Conservation (phyloP, 2,329 filamentous ascomycete species). For the Aspergillus piperis region DNA sequence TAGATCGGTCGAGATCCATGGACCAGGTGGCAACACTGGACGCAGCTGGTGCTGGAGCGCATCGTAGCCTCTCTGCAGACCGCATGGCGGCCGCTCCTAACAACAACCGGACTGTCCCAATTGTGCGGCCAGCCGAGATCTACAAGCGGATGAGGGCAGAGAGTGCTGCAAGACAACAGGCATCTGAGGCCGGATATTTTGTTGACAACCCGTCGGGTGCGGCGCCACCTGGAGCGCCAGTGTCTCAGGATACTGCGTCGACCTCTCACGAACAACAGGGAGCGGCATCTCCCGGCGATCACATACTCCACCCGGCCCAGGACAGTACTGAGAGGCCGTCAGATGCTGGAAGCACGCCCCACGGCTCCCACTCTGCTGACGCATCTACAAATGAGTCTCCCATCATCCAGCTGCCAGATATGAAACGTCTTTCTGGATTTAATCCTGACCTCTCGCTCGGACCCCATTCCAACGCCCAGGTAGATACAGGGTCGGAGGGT, state of each 20-base stretch:
- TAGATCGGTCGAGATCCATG: conserved; percentile 46
- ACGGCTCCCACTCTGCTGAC: not conserved
- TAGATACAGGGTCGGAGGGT: conserved; percentile 15
- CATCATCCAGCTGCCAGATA: conserved; percentile 41
- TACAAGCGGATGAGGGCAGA: conserved; percentile 73
- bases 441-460: conserved; percentile 30
- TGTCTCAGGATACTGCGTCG: not conserved
- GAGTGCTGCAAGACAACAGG: conserved; percentile 52
- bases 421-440: conserved; percentile 46
- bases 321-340: not conserved
- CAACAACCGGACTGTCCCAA: conserved; percentile 57
- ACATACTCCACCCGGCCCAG: conserved; percentile 6
- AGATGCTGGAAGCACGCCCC: not conserved
- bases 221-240: conserved; percentile 6
- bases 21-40: conserved; percentile 24
- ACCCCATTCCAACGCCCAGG: conserved; percentile 17
- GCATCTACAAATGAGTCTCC: conserved; percentile 19
- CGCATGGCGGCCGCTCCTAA: conserved; percentile 12
- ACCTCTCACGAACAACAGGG: not conserved
- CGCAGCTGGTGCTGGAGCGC: conserved; percentile 20
- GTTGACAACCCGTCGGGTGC: conserved; percentile 55
- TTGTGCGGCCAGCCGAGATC: conserved; percentile 74
- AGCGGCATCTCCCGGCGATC: conserved; percentile 6
- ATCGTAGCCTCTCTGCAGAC: conserved; percentile 29
- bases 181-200: conserved; percentile 59